These are phyloP conservation scores for Leishmania turanica DNA, from an alignment of 208 protist genomes.

Conservation along the genomic window DNA sequence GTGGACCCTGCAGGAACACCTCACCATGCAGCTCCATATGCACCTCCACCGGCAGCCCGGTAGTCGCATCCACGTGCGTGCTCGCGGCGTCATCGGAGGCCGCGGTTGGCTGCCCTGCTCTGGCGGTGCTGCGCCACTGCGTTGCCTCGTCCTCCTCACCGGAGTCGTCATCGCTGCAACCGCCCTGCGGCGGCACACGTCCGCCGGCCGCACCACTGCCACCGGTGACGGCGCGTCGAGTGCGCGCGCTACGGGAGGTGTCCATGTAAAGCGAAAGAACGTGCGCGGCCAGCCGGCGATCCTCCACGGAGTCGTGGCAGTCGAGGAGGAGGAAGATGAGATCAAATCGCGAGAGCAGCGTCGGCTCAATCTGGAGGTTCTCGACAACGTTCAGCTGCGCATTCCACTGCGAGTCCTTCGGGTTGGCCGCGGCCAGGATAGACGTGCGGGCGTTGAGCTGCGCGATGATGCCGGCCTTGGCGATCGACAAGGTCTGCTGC, in stretches of 20 bases:
- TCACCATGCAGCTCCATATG: conserved; percentile 76
- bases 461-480: conserved; percentile 99
- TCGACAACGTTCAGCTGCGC: conserved; percentile 96
- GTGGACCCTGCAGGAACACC: conserved; percentile 63
- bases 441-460: conserved; percentile 98
- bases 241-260: conserved; percentile 26
- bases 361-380: conserved; percentile 99
- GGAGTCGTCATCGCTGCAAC: conserved; percentile 5
- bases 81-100: background rate
- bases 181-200: background rate
- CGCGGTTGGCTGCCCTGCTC: conserved; percentile 5
- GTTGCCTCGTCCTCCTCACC: conserved; percentile 2
- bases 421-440: conserved; percentile 99
- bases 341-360: conserved; percentile 98
- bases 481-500: conserved; percentile 99
- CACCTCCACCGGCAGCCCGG: conserved; percentile 46
- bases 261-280: conserved; percentile 97
- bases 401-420: conserved; percentile 98
- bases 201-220: conserved; percentile 2
- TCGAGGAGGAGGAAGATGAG: conserved; percentile 98
- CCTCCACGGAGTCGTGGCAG: conserved; percentile 90
- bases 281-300: conserved; percentile 96
- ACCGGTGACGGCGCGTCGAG: background rate
- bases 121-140: conserved; percentile 17
- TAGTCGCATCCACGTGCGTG: conserved; percentile 32